Evolutionary conservation across 169 alveolate genomes (phyloP).

Genomic region (Plasmodium knowlesi): DNA sequence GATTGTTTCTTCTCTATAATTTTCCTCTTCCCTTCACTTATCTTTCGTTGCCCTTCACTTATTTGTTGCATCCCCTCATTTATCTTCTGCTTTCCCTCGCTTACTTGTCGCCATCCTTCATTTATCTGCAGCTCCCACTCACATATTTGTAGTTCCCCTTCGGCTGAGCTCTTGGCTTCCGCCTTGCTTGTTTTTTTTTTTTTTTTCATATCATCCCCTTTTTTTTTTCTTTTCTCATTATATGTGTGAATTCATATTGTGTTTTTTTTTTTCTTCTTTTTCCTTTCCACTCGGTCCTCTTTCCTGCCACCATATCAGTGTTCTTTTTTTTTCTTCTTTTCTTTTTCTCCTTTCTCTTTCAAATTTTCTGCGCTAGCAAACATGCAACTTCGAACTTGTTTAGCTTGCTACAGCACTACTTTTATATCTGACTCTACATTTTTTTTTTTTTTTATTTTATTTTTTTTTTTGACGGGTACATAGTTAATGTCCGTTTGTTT

Average conservation of each 20-base stretch:
- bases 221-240: background rate
- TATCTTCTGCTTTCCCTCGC: constrained; percentile 27
- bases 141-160: background rate
- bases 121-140: constrained; percentile 45
- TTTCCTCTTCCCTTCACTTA: constrained; percentile 23
- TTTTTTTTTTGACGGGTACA: background rate
- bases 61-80: constrained; percentile 17
- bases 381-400: background rate
- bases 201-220: background rate
- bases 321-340: background rate
- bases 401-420: background rate
- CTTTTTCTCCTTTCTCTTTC: constrained; percentile 9
- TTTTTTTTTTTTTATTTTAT: background rate
- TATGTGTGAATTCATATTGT: background rate
- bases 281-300: background rate
- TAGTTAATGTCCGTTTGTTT: constrained; percentile 5
- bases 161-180: background rate
- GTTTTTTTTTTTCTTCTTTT: background rate
- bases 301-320: background rate
- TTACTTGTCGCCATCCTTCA: constrained; percentile 31
- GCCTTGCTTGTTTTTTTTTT: background rate
- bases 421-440: background rate
- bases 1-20: constrained; percentile 13
- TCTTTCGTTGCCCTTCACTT: constrained; percentile 13
- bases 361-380: background rate